A percentile compares a stretch with the other conserved stretches of the same genome.
Conservation (phyloP, 768 basidiomycete species). For the Lanmaoa pseudosensibilis region DNA sequence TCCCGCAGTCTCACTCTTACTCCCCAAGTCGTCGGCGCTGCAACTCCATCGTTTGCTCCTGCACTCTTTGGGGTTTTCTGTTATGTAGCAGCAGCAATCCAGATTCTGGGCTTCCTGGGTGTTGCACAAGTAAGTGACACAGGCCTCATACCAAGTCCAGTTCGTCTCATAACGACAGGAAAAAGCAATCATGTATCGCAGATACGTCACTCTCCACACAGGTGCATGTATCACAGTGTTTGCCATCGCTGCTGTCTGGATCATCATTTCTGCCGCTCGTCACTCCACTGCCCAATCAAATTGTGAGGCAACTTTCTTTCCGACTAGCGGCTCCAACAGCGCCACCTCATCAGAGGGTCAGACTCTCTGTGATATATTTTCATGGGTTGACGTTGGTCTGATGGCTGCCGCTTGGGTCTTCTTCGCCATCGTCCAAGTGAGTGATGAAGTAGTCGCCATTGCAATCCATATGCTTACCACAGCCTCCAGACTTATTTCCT, state of each 20-base stretch:
- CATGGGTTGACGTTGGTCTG: slow-evolving; percentile 89
- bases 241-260: slow-evolving; percentile 77
- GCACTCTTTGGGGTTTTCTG: slow-evolving; percentile 74
- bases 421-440: slow-evolving; percentile 73
- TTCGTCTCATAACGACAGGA: slow-evolving; percentile 48
- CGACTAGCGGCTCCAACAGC: slow-evolving; percentile 31
- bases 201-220: slow-evolving; percentile 69
- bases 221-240: slow-evolving; percentile 60
- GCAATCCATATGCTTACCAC: slow-evolving; percentile 1
- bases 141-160: background rate
- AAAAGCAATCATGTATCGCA: slow-evolving; percentile 59
- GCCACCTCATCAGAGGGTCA: slow-evolving; percentile 51
- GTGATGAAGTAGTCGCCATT: slow-evolving; percentile 20
- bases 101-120: slow-evolving; percentile 83
- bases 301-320: slow-evolving; percentile 65
- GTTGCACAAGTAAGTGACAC: slow-evolving; percentile 60
- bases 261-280: slow-evolving; percentile 72
- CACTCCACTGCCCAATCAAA: slow-evolving; percentile 69
- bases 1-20: slow-evolving; percentile 12
- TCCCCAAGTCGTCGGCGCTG: slow-evolving; percentile 76
- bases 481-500: slow-evolving; percentile 48
- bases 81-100: slow-evolving; percentile 72
- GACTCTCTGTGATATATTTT: slow-evolving; percentile 83
- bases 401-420: slow-evolving; percentile 89
- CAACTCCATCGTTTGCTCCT: slow-evolving; percentile 74